Conservation (phyloP, 768 basidiomycete species). For the Strobilomyces confusus region DNA sequence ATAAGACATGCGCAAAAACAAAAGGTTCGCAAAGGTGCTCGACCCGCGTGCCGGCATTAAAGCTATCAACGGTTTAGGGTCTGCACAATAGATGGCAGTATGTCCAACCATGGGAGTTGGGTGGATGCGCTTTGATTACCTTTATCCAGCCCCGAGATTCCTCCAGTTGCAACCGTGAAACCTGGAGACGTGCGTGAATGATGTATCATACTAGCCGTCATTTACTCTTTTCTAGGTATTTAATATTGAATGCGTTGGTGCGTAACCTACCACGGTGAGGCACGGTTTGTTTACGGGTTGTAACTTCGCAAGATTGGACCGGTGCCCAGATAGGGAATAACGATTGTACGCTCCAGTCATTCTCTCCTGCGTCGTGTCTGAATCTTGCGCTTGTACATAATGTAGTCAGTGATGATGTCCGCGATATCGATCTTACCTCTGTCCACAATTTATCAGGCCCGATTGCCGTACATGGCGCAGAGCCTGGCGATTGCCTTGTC, state of each 20-base stretch:
- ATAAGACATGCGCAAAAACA: constrained; percentile 48
- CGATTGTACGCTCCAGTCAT: constrained; percentile 43
- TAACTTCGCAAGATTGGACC: constrained; percentile 58
- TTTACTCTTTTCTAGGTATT: constrained; percentile 43
- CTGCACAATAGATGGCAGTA: constrained; percentile 76
- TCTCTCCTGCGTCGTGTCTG: background rate
- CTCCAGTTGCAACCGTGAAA: constrained; percentile 57
- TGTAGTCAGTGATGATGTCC: constrained; percentile 63
- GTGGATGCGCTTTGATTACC: background rate
- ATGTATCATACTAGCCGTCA: background rate
- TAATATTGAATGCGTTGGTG: constrained; percentile 67
- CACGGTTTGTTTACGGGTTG: background rate
- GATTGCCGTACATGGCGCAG: constrained; percentile 68
- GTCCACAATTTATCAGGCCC: constrained; percentile 78
- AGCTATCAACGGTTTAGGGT: constrained; percentile 35
- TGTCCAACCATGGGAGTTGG: constrained; percentile 21
- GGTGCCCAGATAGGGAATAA: constrained; percentile 78
- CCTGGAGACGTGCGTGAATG: constrained; percentile 46
- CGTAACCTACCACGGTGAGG: constrained; percentile 10
- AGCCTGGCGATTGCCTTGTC: constrained; percentile 75
- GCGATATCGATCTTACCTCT: constrained; percentile 58
- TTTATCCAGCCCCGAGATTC: constrained; percentile 55
- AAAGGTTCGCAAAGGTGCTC: constrained; percentile 39
- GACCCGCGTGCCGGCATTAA: background rate
- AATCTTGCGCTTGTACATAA: background rate